Conservation (phyloP, 768 basidiomycete species). For the Pluteus cervinus region DNA sequence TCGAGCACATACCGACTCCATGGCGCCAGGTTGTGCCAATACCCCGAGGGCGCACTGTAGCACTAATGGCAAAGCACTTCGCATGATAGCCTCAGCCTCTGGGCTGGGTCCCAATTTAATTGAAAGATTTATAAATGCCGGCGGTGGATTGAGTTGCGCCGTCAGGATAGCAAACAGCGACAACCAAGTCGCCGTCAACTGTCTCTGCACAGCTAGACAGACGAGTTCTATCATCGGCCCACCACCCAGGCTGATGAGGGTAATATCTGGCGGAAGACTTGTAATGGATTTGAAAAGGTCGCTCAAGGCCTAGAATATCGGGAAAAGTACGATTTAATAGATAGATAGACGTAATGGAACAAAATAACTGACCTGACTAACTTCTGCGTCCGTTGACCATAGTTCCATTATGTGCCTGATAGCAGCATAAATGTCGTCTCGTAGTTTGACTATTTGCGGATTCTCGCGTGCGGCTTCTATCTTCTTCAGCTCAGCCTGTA, state of each 20-base stretch:
- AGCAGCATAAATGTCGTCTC: constrained; percentile 58
- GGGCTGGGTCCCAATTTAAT: constrained; percentile 46
- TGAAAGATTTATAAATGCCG: constrained; percentile 32
- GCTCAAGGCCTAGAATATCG: constrained; percentile 55
- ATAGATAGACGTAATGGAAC: constrained; percentile 3
- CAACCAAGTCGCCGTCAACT: constrained; percentile 80
- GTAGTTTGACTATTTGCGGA: constrained; percentile 51
- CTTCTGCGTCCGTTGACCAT: constrained; percentile 75
- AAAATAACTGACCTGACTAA: constrained; percentile 59
- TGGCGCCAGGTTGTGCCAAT: constrained; percentile 52
- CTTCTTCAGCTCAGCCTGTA: constrained; percentile 41
- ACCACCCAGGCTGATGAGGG: constrained; percentile 75
- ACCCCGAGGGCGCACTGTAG: constrained; percentile 49
- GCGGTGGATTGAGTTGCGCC: constrained; percentile 76
- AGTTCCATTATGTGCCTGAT: constrained; percentile 58
- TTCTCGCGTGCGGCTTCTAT: constrained; percentile 63
- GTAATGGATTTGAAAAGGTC: constrained; percentile 85
- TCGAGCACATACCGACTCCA: constrained; percentile 57
- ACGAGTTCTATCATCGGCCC: constrained; percentile 78
- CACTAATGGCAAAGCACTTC: constrained; percentile 48
- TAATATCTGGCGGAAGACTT: constrained; percentile 68
- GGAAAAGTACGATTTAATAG: background rate
- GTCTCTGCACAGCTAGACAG: constrained; percentile 63
- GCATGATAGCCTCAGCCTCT: constrained; percentile 54
- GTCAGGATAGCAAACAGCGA: constrained; percentile 75